These are phyloP conservation scores for Syzygium grande DNA, from an alignment of 345 rosid genomes.

Conservation along the genomic window DNA sequence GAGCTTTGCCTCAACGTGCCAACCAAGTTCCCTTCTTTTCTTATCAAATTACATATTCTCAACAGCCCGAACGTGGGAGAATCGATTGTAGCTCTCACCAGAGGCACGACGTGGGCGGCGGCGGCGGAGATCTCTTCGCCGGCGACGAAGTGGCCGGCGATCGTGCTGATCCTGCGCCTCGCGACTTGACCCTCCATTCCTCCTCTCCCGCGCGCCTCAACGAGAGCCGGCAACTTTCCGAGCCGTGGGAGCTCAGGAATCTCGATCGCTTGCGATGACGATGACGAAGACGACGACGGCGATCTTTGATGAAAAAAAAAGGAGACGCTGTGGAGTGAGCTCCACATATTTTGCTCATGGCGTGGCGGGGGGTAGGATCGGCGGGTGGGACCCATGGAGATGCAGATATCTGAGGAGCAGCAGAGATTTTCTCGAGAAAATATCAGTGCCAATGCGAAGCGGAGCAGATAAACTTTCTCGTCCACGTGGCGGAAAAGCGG, in stretches of 20 bases:
- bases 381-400: neutral
- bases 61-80: neutral
- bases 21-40: neutral
- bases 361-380: neutral
- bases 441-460: neutral
- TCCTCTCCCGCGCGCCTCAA: neutral
- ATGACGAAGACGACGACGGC: neutral
- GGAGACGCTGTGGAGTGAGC: neutral
- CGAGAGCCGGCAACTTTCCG: neutral
- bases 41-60: neutral
- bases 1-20: neutral
- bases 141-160: constrained; percentile 47
- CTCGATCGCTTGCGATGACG: neutral
- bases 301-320: neutral
- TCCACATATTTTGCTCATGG: neutral
- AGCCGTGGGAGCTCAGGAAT: neutral
- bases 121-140: constrained; percentile 28
- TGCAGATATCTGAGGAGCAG: neutral
- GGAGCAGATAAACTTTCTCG: neutral
- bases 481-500: neutral
- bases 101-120: constrained; percentile 44
- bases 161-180: constrained; percentile 54
- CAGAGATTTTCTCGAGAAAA: neutral
- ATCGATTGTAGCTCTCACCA: constrained; percentile 28
- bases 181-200: constrained; percentile 52